Base-by-base conservation (phyloP, 139 green algal species). In the Chlamydomonas incerta region DNA sequence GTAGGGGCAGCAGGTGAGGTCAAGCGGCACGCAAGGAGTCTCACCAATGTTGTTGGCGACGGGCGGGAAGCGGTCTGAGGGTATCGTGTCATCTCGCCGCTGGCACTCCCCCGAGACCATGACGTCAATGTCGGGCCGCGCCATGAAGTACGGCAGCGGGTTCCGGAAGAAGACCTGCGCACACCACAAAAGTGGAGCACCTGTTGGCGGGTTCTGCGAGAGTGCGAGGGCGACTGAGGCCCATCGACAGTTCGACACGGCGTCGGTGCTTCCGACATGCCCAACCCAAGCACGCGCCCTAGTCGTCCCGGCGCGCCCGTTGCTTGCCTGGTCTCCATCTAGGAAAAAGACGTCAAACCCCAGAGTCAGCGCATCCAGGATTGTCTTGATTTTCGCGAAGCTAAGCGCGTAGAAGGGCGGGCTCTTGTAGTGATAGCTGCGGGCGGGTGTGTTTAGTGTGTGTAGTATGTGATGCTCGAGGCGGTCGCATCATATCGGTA, bases 81-180 rank as follows among this genome's bases (percentile, higher is more conserved):
- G 67, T 50, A 50, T 11, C 8, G 34, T 33, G 34, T 75, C 69
- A 21, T 75, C 31, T 5, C 35, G 69, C 24, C n/a, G 28, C 21
- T 31, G 37, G 69, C 69, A 75, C 9, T 75, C 69, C 5, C 69
- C 69, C 3, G 69, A 75, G 20, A 75, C 34, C 69, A 75, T 35
- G 34, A 75, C 35, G 69, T 75, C 69, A 35, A 57, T 60, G 41
- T 75, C 35, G 23, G 41, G 41, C 41, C 69, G 69, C 17, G 69
- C 69, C 5, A 75, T 23, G 18, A 75, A 31, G 69, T 75, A 75
- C 35, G 69, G 69, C 34, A 75, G 69, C 34, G 69, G 69, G 34
- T 75, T 75, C 41, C 35, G 69, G 41, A 75, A 75, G 15, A 60
- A 57, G 13, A 75, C 34, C 69, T 75, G 69, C 24, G n/a, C n/a